Evolutionary conservation across 2,329 filamentous ascomycete genomes (phyloP), one percentile per base, ranked within the genome.

Genomic region (Paramyrothecium sp.): DNA sequence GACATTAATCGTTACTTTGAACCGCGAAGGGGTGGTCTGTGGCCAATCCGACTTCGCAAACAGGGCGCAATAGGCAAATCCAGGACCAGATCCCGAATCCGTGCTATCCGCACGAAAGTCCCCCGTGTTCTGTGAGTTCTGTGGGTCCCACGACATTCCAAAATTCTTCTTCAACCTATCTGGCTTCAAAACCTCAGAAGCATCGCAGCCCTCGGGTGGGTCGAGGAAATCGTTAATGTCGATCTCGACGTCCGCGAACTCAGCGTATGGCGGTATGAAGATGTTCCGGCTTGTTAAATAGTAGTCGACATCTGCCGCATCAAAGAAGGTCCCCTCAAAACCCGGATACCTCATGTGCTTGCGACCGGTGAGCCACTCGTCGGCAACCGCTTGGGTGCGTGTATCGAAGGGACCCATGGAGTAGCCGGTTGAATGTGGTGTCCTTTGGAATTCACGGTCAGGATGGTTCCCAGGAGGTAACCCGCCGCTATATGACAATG

Each of bases 251-350:
- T 83, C 81, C 2, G 89, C 77, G 55, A 83, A 86, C 19, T 89
- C 86, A 11, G 82, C 78, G 11, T 78, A 75, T 0, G 82, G 80
- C 11, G 88, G 82, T 54, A 92, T 85, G 50, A 77, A 69, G 30
- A 92, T 82, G 5, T 87, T 87, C 30, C 83, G 81, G 53, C 83
- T 79, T 46, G 81, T 81, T 3, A 96, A 75, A 67, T 92, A 95
- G 13, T 83, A 79, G 70, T 95, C 89, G 0, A 92, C 87, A 69
- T 95, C 91, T 58, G 90, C 82, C 0, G 86, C 76, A 66, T 95
- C 90, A 63, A 89, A 90, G 78, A 91, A 95, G 53, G 90, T 84
- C 4, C 90, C 90, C 58, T 89, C 83, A 59, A 88, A 89, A 0
- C 85, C 89, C 1, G 82, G 79, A 8, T 87, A 70, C 44, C 78